Evolutionary conservation across 106 monocot genomes (phyloP).

Genomic region (Dioscorea alata): DNA sequence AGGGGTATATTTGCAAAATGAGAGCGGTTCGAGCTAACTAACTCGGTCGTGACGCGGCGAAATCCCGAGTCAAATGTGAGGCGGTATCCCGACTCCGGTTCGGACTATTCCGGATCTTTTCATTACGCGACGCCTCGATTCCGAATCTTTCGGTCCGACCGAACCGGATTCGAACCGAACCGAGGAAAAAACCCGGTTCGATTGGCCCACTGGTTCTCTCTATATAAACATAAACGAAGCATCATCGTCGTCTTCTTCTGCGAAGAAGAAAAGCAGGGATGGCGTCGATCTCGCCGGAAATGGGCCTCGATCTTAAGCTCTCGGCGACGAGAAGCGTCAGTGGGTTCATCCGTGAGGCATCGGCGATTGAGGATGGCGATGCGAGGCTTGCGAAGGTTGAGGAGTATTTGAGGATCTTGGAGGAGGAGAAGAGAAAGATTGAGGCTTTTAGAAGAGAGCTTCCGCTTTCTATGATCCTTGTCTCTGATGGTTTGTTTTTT

Average conservation of each 20-base stretch:
- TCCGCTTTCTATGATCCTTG: conserved; percentile 49
- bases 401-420: conserved; percentile 34
- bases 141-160: background rate
- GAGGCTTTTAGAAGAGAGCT: conserved; percentile 82
- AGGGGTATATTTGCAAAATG: too few relatives aligned
- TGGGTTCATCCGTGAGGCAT: conserved; percentile 11
- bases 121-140: background rate
- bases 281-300: conserved; percentile 23
- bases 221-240: background rate
- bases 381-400: conserved; percentile 26
- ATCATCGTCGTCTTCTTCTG: background rate
- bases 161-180: background rate
- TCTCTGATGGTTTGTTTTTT: background rate
- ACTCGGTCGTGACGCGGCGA: background rate
- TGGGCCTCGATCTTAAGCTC: conserved; percentile 51
- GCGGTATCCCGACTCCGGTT: conserved; percentile 1
- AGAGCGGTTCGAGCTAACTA: background rate
- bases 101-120: background rate
- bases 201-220: background rate
- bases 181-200: background rate
- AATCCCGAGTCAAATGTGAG: background rate
- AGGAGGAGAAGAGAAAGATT: conserved; percentile 73
- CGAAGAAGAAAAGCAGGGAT: conserved; percentile 5
- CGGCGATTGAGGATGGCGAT: conserved; percentile 3
- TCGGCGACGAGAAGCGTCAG: conserved; percentile 18